These are phyloP conservation scores for Kodamaea kaohsiungensis DNA, from an alignment of 805 yeast species.

Conservation along the genomic window DNA sequence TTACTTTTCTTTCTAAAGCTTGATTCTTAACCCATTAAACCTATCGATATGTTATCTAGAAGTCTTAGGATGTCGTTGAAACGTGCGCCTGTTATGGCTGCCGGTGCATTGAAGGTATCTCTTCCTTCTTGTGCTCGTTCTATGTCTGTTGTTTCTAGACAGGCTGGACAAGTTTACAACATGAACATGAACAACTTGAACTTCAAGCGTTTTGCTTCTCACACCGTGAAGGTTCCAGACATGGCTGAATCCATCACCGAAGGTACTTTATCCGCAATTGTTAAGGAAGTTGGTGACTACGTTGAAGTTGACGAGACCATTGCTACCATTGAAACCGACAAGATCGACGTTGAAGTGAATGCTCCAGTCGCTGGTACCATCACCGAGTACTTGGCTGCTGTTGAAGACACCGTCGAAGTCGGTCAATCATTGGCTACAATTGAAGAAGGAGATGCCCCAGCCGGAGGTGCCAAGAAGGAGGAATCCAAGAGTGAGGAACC, in stretches of 20 bases:
- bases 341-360: constrained; percentile 95
- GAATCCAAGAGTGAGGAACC: constrained; percentile 34
- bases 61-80: constrained; percentile 29
- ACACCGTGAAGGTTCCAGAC: constrained; percentile 85
- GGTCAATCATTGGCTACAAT: constrained; percentile 90
- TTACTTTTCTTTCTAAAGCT: not conserved
- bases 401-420: constrained; percentile 92
- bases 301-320: constrained; percentile 85
- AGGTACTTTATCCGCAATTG: constrained; percentile 77
- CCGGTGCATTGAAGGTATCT: constrained; percentile 11
- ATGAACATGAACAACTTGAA: constrained; percentile 14
- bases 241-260: constrained; percentile 99
- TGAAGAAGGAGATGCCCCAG: constrained; percentile 76
- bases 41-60: constrained; percentile 33
- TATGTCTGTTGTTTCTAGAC: not conserved
- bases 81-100: constrained; percentile 24
- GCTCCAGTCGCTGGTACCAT: constrained; percentile 91
- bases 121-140: not conserved
- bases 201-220: constrained; percentile 41
- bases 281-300: constrained; percentile 82
- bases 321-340: constrained; percentile 98
- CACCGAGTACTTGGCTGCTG: constrained; percentile 75
- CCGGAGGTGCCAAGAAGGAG: constrained; percentile 25
- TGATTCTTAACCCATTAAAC: constrained; percentile 5
- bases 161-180: not conserved